These are phyloP conservation scores for Lepidopterella palustris DNA, from an alignment of 495 filamentous ascomycete species.

Conservation along the genomic window DNA sequence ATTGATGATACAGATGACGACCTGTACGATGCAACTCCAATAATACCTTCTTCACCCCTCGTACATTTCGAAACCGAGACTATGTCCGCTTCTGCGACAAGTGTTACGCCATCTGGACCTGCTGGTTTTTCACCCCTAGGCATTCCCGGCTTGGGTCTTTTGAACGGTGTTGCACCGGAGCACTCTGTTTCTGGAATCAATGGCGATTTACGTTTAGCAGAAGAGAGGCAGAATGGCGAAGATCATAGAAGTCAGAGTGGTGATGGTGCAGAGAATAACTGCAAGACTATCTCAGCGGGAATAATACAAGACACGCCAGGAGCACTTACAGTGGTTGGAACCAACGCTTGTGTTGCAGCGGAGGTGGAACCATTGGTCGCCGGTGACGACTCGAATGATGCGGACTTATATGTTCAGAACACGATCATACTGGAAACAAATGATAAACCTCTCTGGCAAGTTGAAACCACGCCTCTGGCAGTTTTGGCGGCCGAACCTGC, in stretches of 20 bases:
- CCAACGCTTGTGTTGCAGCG: too few species aligned
- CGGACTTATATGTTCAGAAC: too few species aligned
- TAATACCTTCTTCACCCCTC: constrained; percentile 7
- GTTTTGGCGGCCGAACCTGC: too few species aligned
- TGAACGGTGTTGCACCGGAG: constrained; percentile 5
- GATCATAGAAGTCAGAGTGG: neutral
- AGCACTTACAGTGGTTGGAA: too few species aligned
- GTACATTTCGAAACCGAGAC: neutral
- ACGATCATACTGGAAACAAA: too few species aligned
- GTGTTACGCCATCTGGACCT: constrained; percentile 2
- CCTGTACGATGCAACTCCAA: constrained; percentile 23
- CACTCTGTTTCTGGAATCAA: neutral
- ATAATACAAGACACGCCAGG: too few species aligned
- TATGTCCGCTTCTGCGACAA: neutral
- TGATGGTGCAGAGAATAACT: too few species aligned
- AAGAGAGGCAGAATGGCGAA: neutral
- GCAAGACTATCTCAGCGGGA: too few species aligned
- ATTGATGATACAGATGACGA: constrained; percentile 29
- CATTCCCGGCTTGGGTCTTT: constrained; percentile 22
- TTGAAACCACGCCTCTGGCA: too few species aligned
- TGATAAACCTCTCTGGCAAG: too few species aligned
- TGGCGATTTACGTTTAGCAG: neutral
- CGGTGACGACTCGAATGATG: too few species aligned
- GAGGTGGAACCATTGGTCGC: too few species aligned
- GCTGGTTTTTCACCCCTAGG: neutral